Evolutionary conservation across 2,329 filamentous ascomycete genomes (phyloP), one percentile per base, ranked within the genome.

Genomic region (Rugonectria rugulosa): DNA sequence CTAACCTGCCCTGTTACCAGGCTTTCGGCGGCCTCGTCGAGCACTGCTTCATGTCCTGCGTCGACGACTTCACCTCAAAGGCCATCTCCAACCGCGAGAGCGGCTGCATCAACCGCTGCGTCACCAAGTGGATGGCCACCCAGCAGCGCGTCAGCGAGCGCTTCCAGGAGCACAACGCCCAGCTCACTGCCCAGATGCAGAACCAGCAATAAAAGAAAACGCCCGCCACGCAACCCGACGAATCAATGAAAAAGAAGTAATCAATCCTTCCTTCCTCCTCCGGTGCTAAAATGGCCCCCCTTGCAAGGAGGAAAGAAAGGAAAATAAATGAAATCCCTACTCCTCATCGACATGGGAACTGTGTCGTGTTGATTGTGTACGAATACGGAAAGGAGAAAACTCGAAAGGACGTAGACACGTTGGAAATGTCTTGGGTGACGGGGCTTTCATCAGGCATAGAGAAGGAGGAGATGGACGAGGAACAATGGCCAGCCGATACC

Each of bases 51-150:
- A 88, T 91, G 74, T 89, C 95, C 77, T 99, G 95, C 83, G 87
- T 99, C 78, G 94, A 93, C 77, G 93, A 98, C 83, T 99, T 99
- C 85, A 96, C 93, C 71, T 96, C 92, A 79, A 98, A 98, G 81
- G 91, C 92, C 43, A 86, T 99, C 64, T 89, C 90, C 61, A 85
- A 88, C 65, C 89, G 91, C 73, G 95, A 99, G 80, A 90, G 90
- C 71, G 89, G 90, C 74, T 99, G 95, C 80, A 88, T 98, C 70
- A 88, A 91, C 79, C 90, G 92, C 70, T 99, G 95, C 78, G 93
- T 98, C 60, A 90, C 95, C 78, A 99, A 99, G 82, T 91, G 91
- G 77, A 88, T 98, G 83, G 95, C 96, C 75, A 89, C 89, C 61
- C 91, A 91, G 63, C 91, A 95, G 77, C 88, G 95, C 58, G 82